phyloP scores from a whole-genome alignment of 192 early-diverging fungal species.

The Backusella luteola region DNA sequence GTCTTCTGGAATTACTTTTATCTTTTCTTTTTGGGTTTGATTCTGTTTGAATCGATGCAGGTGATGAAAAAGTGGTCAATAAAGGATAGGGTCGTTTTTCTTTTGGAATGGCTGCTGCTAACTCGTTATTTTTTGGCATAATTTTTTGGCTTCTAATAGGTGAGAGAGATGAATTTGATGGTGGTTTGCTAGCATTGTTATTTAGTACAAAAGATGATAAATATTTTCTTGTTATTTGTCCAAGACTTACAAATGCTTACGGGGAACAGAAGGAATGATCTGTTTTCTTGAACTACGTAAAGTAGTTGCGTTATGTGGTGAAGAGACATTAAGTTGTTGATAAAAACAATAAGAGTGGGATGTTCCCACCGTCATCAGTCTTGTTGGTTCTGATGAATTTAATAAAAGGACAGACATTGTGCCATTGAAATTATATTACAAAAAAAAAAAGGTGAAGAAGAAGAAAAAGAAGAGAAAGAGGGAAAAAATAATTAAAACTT shows the following conservation, averaged over 20 bases:
- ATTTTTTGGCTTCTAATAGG: conserved; percentile 9
- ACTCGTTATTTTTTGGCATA: conserved; percentile 3
- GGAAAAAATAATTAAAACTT: background rate
- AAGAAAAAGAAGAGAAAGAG: background rate
- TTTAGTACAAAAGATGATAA: background rate
- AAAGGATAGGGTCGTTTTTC: conserved; percentile 11
- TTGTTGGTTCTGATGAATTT: conserved; percentile 1
- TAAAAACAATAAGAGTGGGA: conserved; percentile 12
- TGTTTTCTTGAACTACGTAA: conserved; percentile 1
- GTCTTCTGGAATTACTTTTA: background rate
- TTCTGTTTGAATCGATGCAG: background rate
- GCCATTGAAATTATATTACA: background rate
- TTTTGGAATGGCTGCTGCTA: background rate
- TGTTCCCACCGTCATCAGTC: conserved; percentile 2
- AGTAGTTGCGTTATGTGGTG: background rate
- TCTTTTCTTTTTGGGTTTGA: background rate
- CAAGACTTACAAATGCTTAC: conserved; percentile 1
- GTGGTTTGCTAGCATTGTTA: background rate
- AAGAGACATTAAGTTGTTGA: conserved; percentile 8
- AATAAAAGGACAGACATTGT: conserved; percentile 9
- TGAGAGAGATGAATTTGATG: conserved; percentile 19
- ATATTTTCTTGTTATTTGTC: background rate
- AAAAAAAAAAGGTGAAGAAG: background rate
- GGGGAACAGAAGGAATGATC: conserved; percentile 12
- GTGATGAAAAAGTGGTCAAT: conserved; percentile 11